Evolutionary conservation across 495 filamentous ascomycete genomes (phyloP), one percentile per base, ranked within the genome.

Genomic region (Aspergillus leporis): DNA sequence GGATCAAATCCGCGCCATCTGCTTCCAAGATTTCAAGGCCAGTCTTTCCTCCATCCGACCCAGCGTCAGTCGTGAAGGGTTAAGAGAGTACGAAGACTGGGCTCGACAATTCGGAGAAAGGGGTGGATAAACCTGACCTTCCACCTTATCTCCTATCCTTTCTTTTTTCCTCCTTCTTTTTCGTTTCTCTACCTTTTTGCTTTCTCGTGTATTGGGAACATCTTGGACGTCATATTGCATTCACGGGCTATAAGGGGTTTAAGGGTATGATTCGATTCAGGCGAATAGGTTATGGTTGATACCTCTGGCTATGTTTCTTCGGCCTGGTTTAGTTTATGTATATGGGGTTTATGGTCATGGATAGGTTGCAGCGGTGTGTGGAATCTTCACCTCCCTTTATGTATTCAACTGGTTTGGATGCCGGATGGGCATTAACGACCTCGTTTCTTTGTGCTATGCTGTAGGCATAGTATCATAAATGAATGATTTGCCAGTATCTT

Each of bases 41-140:
- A 97, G 92, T 78, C 73, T 99, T 51, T 72, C 78, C 36, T 94
- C 87, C 23, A 98, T 99, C 59, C 78, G 92, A 54, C 95, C 94
- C 0, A 96, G 91, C 75, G 95, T 99, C 1, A 92, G 90, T 70
- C 84, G 85, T 60, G 81, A 91, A 51, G 91, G 95, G 2, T 72
- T 99, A 12, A 85, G 88, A 66, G 79, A 87, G 68, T 98, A 93
- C 70, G 94, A 98, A 71, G 89, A 96, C 49, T 99, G 94, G 94
- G 92, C 95, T 10, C 87, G 67, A 70, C 87, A 93, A 68, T 98
- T 92, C 78, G 94, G 94, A 32, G 94, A 98, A 71, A 77, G 94
- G 41, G 94, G 92, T 41, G 92, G 91, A 7, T 93, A 71, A 50
- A 41, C 61, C 51, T 22, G 22, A 40, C 36, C 14, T 18, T 54